Evolutionary conservation across 2,329 filamentous ascomycete genomes (phyloP).

Genomic region (Colletotrichum spinosum): DNA sequence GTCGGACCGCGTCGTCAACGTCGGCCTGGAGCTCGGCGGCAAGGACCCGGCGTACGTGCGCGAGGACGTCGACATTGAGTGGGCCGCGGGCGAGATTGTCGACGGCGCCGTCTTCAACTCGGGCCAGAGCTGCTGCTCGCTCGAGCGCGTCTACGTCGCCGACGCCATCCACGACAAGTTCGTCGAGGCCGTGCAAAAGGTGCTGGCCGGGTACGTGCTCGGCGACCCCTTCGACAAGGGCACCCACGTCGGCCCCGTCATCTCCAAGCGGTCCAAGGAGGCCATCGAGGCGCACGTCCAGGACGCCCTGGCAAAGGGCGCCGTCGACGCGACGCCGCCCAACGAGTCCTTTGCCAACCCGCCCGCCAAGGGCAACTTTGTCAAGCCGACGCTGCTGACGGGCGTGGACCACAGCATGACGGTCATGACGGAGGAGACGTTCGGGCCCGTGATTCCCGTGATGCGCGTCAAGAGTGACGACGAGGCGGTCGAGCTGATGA

Average conservation of each 20-base stretch:
- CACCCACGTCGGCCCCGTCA: slow-evolving; percentile 89
- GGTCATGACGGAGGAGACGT: slow-evolving; percentile 95
- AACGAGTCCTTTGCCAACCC: slow-evolving; percentile 81
- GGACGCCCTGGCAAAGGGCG: slow-evolving; percentile 86
- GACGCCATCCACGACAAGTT: slow-evolving; percentile 87
- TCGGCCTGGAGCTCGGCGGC: slow-evolving; percentile 91
- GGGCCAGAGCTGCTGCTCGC: slow-evolving; percentile 95
- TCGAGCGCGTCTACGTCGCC: slow-evolving; percentile 93
- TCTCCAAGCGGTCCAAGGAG: slow-evolving; percentile 83
- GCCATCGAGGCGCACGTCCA: slow-evolving; percentile 82
- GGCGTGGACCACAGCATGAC: slow-evolving; percentile 84
- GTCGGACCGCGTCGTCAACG: slow-evolving; percentile 83
- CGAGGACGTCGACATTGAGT: slow-evolving; percentile 85
- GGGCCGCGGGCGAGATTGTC: slow-evolving; percentile 94
- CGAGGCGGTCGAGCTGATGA: slow-evolving; percentile 89
- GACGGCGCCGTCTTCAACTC: slow-evolving; percentile 98
- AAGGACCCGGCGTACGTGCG: slow-evolving; percentile 95
- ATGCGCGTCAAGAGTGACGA: slow-evolving; percentile 86
- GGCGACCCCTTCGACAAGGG: slow-evolving; percentile 86
- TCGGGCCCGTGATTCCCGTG: slow-evolving; percentile 91
- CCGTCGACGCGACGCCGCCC: slow-evolving; percentile 84
- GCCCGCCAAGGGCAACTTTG: slow-evolving; percentile 86
- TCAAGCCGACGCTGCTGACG: slow-evolving; percentile 85
- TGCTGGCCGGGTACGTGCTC: slow-evolving; percentile 84
- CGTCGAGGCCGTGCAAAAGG: slow-evolving; percentile 80